Evolutionary conservation across 2,329 filamentous ascomycete species (phyloP), one percentile per base, ranked within the genome.

Genomic region (Aspergillus novoparasiticus): DNA sequence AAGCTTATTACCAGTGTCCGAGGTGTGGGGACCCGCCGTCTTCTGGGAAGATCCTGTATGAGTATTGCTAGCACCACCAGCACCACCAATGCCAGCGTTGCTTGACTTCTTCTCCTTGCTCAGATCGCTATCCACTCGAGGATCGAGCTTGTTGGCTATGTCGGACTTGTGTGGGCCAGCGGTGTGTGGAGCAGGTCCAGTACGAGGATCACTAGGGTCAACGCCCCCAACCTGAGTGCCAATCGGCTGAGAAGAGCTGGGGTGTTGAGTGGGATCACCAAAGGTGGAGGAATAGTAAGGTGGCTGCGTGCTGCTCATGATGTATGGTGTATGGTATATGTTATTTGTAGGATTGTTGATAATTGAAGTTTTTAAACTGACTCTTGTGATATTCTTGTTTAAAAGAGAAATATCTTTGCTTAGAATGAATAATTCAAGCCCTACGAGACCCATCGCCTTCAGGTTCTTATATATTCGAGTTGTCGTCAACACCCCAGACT

Each of bases 81-180:
- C 54, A 55, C 69, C 67, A 62, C 66, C 66, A 19, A 64, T 60
- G 58, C 68, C 66, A 34, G 51, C 51, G 28, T 54, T 19, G 12
- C 51, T 54, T 16, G 56, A 34, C 41, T 23, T 48, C 39, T 46
- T 36, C 41, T 54, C 21, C 28, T 68, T 69, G 45, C 65, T 62
- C 36, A 69, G n/a, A 62, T 78, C 73, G n/a, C 61, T 63, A 45
- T 67, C 65, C 12, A 67, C 65, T 14, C 65, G 65, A 45, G 79
- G 79, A 59, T 82, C 80, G 14, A 73, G 57, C 63, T 76, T 79
- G 67, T 82, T 82, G 41, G 72, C 26, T 30, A 53, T 19, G 50
- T 53, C 50, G 26, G 50, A 53, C 28, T 53, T 53, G 30, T 53
- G 50, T 19, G 50, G 50, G n/a, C 50, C 50, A 53, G 50, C 50